Base-by-base conservation (phyloP, 106 monocot species). In the Amphibolis antarctica region DNA sequence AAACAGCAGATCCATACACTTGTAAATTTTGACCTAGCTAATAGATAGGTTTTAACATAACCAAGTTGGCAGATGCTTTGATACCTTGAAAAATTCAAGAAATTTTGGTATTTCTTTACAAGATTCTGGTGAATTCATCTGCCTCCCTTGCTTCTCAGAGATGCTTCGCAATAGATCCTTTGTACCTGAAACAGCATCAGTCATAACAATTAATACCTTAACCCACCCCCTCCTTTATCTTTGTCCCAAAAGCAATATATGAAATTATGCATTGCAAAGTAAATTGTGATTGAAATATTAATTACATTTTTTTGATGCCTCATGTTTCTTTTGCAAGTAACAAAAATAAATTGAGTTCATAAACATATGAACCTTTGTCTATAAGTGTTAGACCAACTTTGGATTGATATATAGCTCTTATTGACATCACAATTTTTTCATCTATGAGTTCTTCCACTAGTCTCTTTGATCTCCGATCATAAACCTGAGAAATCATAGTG, bases 371-470 rank as follows among this genome's bases (percentile, higher is more conserved):
- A 60, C 94, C 94, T 82, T 72, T 80, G 60, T 96, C 79, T 53
- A 96, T 81, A 63, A 92, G 81, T 44, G 78, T 78, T n/a, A 92
- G 78, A 26, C 94, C 94, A 10, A 96, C 66, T 96, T 76, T 96
- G 69, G 89, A 89, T 74, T 96, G 94, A 74, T 96, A 96, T 55
- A 96, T 77, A 42, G 94, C 82, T 72, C 94, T 74, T 89, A 96
- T 96, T 28, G 94, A 89, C 66, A 96, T 63, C n/a, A 96, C 69
- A 73, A 96, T 96, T 68, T 84, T 96, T 65, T 82, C 78, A 78
- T 86, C 94, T 56, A 96, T 96, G 27, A 78, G 70, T 74, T 96
- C 94, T 77, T 90, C 94, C 1, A 96, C 89, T 53, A 96, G 70
- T 49, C 89, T 86, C 66, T 84, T 90, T 65, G 89, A 80, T 77